A percentile compares a stretch with the other conserved stretches of the same genome.
These are phyloP conservation scores for Mycena vulgaris DNA, from an alignment of 768 basidiomycete genomes.

Conservation along the genomic window DNA sequence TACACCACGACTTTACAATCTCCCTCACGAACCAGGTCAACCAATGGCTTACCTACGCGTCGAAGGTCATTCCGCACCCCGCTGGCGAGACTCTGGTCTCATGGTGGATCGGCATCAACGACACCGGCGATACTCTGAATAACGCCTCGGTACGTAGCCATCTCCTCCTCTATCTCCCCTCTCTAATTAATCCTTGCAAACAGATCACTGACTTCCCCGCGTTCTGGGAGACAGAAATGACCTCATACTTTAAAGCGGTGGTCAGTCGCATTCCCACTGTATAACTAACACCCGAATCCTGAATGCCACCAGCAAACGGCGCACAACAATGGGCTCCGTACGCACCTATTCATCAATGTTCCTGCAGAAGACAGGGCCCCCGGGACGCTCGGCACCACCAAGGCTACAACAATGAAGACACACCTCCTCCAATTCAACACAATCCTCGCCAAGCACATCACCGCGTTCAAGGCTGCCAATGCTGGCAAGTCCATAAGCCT, in stretches of 20 bases:
- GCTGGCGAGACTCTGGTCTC: conserved; percentile 59
- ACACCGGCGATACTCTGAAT: conserved; percentile 65
- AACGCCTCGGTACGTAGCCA: conserved; percentile 52
- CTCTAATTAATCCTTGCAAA: neutral
- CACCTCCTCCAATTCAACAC: conserved; percentile 61
- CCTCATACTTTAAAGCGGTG: conserved; percentile 64
- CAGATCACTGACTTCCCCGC: conserved; percentile 64
- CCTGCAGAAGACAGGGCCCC: conserved; percentile 69
- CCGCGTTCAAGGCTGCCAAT: conserved; percentile 54
- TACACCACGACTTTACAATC: conserved; percentile 64
- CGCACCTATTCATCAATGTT: conserved; percentile 71
- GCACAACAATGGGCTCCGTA: conserved; percentile 56
- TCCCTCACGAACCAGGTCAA: conserved; percentile 65
- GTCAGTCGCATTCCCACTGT: conserved; percentile 51
- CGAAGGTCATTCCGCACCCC: conserved; percentile 62
- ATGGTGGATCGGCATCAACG: conserved; percentile 76
- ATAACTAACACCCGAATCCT: conserved; percentile 1
- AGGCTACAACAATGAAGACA: conserved; percentile 52
- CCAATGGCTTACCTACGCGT: conserved; percentile 63
- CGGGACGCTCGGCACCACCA: conserved; percentile 51
- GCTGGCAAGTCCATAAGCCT: conserved; percentile 42
- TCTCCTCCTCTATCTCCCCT: neutral
- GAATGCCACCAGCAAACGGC: conserved; percentile 53
- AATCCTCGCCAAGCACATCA: conserved; percentile 53
- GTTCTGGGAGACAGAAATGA: conserved; percentile 67